Evolutionary conservation across 169 alveolate species (phyloP), one percentile per base, ranked within the genome.

Genomic region (Condylostoma magnum): DNA sequence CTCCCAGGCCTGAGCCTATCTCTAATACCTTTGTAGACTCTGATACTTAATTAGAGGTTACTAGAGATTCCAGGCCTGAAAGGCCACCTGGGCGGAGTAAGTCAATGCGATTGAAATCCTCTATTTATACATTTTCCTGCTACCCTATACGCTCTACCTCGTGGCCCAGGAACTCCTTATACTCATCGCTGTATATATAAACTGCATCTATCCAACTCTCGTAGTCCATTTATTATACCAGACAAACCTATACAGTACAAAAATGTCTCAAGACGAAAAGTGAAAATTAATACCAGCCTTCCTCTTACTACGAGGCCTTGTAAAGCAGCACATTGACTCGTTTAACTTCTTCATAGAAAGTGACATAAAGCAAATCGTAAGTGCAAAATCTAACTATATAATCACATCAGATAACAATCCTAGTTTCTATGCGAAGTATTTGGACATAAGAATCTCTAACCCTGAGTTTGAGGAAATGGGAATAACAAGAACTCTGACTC

Each of bases 271-370:
- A n/a, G n/a, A 85, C 74, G 99, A 96, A 55, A 96, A 96, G 77
- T 96, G 99, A 98, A 87, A 91, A 77, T 80, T 96, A 38, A 73
- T 96, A 31, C 99, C 99, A 25, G 96, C 95, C 2, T 96, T 92
- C 84, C 71, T 96, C 69, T 90, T 93, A 67, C 86, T 95, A 44
- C 87, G 96, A 57, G 99, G 99, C 0, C 76, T 96, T 30, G 98
- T 96, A 2, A 89, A 94, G 54, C 98, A 95, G 72, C 99, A 96
- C 71, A 96, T 96, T 37, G 97, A 95, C 46, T 95, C 99, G 12
- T 96, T 92, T 70, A 93, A 96, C 83, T 88, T 94, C 76, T 96
- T 96, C 81, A 94, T 96, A 22, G 92, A 88, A 28, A 87, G 89
- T 18, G 98, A 94, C 48, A 95, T 96, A 41, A 91, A 94, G 84